A percentile compares a stretch with the other conserved stretches of the same genome.
phyloP scores from a whole-genome alignment of 371 early-diverging fungal species.

The Mucor circinelloides region DNA sequence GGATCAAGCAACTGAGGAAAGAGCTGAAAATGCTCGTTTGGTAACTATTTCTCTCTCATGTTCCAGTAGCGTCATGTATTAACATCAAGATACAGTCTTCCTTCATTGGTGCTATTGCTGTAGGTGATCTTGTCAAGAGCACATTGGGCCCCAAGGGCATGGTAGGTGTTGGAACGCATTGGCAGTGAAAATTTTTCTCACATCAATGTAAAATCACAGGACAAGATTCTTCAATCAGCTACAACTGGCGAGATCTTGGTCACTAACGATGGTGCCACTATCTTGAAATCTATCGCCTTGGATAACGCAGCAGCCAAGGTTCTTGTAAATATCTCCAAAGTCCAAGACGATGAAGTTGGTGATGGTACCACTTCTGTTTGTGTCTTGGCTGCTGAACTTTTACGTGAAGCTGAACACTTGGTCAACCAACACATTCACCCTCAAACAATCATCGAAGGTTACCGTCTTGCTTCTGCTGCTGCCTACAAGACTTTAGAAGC shows the following conservation, averaged over 20 bases:
- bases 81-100: slow-evolving; percentile 61
- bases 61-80: background rate
- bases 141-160: slow-evolving; percentile 87
- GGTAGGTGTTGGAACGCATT: slow-evolving; percentile 48
- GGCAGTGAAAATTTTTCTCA: slow-evolving; percentile 6
- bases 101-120: slow-evolving; percentile 93
- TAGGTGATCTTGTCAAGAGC: slow-evolving; percentile 97
- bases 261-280: slow-evolving; percentile 99
- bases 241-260: slow-evolving; percentile 87
- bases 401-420: slow-evolving; percentile 96
- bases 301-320: slow-evolving; percentile 99
- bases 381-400: slow-evolving; percentile 96
- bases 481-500: slow-evolving; percentile 88
- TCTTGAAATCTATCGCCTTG: slow-evolving; percentile 97
- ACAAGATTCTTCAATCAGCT: slow-evolving; percentile 97
- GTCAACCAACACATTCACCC: slow-evolving; percentile 97
- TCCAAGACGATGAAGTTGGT: slow-evolving; percentile 99
- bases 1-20: slow-evolving; percentile 93
- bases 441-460: slow-evolving; percentile 98
- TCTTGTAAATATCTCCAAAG: slow-evolving; percentile 97
- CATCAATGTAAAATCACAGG: slow-evolving; percentile 43
- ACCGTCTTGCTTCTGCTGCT: slow-evolving; percentile 88
- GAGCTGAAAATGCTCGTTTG: slow-evolving; percentile 97
- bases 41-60: slow-evolving; percentile 46
- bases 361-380: slow-evolving; percentile 99